Percentiles rank a stretch among this genome's conserved stretches.
Evolutionary conservation across 495 filamentous ascomycete genomes (phyloP).

Genomic region (Neurospora sp.): DNA sequence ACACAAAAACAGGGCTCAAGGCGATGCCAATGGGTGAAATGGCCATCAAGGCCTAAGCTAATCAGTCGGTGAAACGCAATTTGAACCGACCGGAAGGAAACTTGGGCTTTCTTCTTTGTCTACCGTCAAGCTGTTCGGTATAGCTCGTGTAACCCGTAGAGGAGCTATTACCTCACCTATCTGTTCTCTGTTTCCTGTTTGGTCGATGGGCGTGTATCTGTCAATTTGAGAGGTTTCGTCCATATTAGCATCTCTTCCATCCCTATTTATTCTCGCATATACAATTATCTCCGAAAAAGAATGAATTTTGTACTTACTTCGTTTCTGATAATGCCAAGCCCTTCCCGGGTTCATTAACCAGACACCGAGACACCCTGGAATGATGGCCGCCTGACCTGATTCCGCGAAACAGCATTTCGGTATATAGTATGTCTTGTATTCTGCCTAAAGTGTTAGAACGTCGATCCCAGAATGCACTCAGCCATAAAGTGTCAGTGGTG

Average conservation of each 20-base stretch:
- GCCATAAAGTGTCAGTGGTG: not conserved
- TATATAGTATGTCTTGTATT: not conserved
- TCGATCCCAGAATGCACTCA: not conserved
- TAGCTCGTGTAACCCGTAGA: not conserved
- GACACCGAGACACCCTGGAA: not conserved
- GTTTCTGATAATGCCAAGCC: not conserved
- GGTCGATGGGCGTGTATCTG: not conserved
- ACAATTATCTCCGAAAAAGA: not conserved
- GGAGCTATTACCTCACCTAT: not conserved
- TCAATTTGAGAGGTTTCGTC: not conserved
- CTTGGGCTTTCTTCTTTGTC: not conserved
- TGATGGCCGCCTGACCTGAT: not conserved
- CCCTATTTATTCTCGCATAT: not conserved
- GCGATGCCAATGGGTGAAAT: constrained; percentile 42
- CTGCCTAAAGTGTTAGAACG: not conserved
- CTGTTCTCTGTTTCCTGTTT: not conserved
- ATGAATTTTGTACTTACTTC: not conserved
- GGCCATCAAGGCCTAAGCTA: constrained; percentile 38
- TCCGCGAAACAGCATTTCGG: not conserved
- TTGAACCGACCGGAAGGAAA: not conserved
- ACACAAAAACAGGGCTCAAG: constrained; percentile 30
- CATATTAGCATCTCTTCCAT: not conserved
- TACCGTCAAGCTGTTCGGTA: not conserved
- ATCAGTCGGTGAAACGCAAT: not conserved
- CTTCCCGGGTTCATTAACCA: not conserved